phyloP scores from a whole-genome alignment of 2,329 filamentous ascomycete genomes.

The Aspergillus fumigatiaffinis region DNA sequence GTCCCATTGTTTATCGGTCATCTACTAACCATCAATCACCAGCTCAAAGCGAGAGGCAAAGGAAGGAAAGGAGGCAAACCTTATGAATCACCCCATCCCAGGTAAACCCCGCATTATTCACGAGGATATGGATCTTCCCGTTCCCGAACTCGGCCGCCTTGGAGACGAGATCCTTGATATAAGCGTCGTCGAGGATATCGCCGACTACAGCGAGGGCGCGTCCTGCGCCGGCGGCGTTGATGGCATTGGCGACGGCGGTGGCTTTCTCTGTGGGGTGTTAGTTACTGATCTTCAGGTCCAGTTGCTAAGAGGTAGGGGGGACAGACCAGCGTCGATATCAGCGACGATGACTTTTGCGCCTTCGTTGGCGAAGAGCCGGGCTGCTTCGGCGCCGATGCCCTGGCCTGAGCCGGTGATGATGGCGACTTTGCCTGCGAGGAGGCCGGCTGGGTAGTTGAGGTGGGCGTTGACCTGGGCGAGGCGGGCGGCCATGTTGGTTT shows the following conservation, averaged over 20 bases:
- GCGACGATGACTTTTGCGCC: constrained; percentile 79
- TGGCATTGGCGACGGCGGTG: constrained; percentile 61
- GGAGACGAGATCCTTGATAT: constrained; percentile 68
- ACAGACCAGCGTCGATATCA: constrained; percentile 72
- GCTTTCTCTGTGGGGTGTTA: constrained; percentile 57
- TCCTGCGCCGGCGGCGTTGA: constrained; percentile 61
- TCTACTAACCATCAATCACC: constrained; percentile 39
- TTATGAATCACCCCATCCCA: constrained; percentile 94
- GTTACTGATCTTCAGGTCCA: background rate
- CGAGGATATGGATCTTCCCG: constrained; percentile 86
- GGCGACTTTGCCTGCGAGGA: constrained; percentile 75
- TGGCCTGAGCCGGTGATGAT: constrained; percentile 86
- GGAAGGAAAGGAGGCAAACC: too few species aligned
- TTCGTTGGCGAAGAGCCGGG: constrained; percentile 79
- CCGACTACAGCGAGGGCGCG: constrained; percentile 70
- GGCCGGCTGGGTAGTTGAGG: constrained; percentile 75
- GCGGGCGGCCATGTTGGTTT: constrained; percentile 46
- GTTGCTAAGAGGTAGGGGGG: background rate
- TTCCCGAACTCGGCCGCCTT: constrained; percentile 74
- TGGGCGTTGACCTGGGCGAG: constrained; percentile 70
- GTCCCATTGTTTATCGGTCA: constrained; percentile 87
- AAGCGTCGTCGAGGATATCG: constrained; percentile 68
- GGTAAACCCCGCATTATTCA: constrained; percentile 89
- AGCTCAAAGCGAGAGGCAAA: too few species aligned
- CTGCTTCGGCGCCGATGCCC: constrained; percentile 82